phyloP scores from a whole-genome alignment of 164 flowering plant species.

The Litsea cubeba region DNA sequence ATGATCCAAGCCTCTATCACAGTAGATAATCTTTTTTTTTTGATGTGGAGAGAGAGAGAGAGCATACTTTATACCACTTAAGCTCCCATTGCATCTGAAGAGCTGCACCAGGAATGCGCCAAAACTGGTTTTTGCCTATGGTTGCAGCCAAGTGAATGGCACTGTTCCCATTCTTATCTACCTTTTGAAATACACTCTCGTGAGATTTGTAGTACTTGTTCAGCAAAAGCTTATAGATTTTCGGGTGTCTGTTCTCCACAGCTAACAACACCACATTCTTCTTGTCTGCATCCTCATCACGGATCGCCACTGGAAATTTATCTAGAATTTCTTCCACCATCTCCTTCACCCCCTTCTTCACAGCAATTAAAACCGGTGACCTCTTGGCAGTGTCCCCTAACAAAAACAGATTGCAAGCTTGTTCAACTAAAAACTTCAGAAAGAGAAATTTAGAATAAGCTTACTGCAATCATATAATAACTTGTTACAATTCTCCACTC shows the following conservation, averaged over 20 bases:
- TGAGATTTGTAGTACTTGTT: constrained; percentile 3
- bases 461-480: too few relatives aligned
- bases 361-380: too few relatives aligned
- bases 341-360: constrained; percentile 25
- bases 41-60: constrained; percentile 3
- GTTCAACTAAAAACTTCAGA: too few relatives aligned
- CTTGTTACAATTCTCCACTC: too few relatives aligned
- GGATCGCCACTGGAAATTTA: constrained; percentile 32
- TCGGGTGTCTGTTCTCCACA: constrained; percentile 42
- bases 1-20: too few relatives aligned
- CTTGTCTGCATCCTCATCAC: constrained; percentile 23
- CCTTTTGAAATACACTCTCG: constrained; percentile 22
- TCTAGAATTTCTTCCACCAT: constrained; percentile 33
- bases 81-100: constrained; percentile 50
- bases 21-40: neutral
- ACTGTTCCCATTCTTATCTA: constrained; percentile 39
- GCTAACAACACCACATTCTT: constrained; percentile 39
- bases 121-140: constrained; percentile 26
- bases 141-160: constrained; percentile 41
- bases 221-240: constrained; percentile 23
- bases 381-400: too few relatives aligned
- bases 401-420: too few relatives aligned
- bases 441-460: too few relatives aligned
- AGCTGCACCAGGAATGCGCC: constrained; percentile 46
- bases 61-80: constrained; percentile 43